Percentiles rank a stretch among this genome's conserved stretches.
phyloP scores from a whole-genome alignment of 345 rosid species.

The Ceriops zippeliana region DNA sequence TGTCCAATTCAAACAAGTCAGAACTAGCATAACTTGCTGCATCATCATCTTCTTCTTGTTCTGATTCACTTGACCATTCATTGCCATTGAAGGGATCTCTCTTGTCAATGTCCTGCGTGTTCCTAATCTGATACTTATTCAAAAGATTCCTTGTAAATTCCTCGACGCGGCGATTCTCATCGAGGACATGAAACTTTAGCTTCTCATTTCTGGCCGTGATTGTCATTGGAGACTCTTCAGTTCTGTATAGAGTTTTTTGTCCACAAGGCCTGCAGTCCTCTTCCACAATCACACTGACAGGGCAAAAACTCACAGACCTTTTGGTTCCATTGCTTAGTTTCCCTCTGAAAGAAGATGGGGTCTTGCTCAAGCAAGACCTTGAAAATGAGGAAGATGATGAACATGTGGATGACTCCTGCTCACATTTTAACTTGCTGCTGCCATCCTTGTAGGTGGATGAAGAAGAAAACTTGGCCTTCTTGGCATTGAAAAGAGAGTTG shows the following conservation, averaged over 20 bases:
- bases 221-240: background rate
- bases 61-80: constrained; percentile 10
- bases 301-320: constrained; percentile 33
- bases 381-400: constrained; percentile 33
- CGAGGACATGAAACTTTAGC: constrained; percentile 29
- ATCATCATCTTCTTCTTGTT: constrained; percentile 38
- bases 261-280: constrained; percentile 32
- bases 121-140: constrained; percentile 56
- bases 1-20: constrained; percentile 87
- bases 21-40: constrained; percentile 86
- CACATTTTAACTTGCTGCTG: constrained; percentile 12
- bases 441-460: constrained; percentile 9
- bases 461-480: constrained; percentile 25
- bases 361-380: constrained; percentile 33
- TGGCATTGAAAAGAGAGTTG: constrained; percentile 28
- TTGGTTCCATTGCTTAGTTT: constrained; percentile 19
- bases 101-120: constrained; percentile 10
- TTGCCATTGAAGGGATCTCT: constrained; percentile 9
- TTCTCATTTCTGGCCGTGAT: constrained; percentile 5
- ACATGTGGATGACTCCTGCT: constrained; percentile 24
- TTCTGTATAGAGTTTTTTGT: constrained; percentile 18
- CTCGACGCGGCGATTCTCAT: constrained; percentile 55
- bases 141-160: constrained; percentile 65
- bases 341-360: constrained; percentile 30
- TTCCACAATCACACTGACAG: constrained; percentile 32